Evolutionary conservation across 108 stramenopile species (phyloP), one percentile per base, ranked within the genome.

Genomic region (Pseudonitzschia multistriata): DNA sequence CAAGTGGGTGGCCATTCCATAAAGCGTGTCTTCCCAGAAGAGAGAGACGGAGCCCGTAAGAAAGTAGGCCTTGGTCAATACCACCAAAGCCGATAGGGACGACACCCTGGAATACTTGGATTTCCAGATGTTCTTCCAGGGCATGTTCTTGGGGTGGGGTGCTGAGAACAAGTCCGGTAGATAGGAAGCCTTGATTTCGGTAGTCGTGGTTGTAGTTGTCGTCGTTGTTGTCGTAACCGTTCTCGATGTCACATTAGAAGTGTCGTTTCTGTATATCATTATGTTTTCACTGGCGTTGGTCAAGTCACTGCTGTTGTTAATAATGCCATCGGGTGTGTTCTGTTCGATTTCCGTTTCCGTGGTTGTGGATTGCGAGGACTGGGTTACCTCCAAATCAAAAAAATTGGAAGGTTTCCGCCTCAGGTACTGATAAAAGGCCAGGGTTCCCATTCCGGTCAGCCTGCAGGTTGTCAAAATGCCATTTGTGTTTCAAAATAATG

Each of bases 11-110:
- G 85, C 84, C 55, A 85, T 76, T n/a, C 74, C 68, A 62, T 90
- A 95, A 0, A 94, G 75, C 6, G 72, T 30, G 68, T 92, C 85
- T 73, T 97, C 94, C 77, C 87, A 91, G 35, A 76, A 75, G 17
- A 85, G 34, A 24, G 88, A 77, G 67, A 91, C 83, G 33, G 81
- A 62, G 33, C 93, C 96, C 3, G 93, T 94, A 8, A 74, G 71
- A 42, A 92, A 86, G 77, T 95, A 97, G 37, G 84, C 88, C 21
- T 79, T 37, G 0, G 93, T 59, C 56, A 97, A 71, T 17, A 81
- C 59, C 35, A 80, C n/a, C 27, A 88, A 71, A 15, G 84, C 76
- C 29, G 81, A 49, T 29, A 87, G 70, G 28, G 72, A 78, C 13
- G 81, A 80, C 14, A 81, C 45, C 36, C 69, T 59, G 36, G 84